Evolutionary conservation across 2,329 filamentous ascomycete species (phyloP).

Genomic region (Colletotrichum plurivorum): DNA sequence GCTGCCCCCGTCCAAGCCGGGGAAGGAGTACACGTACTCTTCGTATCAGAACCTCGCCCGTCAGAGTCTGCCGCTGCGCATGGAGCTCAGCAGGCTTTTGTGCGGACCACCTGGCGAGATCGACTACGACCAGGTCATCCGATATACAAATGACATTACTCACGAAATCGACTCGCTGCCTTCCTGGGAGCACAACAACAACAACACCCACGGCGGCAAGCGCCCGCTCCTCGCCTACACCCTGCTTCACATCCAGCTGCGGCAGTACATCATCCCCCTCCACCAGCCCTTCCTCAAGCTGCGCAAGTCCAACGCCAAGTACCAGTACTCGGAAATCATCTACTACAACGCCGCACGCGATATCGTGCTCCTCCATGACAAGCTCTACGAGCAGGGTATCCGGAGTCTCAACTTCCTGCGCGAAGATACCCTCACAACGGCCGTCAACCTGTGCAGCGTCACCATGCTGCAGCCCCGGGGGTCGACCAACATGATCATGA

Average conservation of each 20-base stretch:
- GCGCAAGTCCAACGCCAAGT: conserved; percentile 71
- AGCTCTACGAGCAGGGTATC: conserved; percentile 71
- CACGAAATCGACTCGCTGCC: conserved; percentile 73
- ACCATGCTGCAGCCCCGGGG: conserved; percentile 72
- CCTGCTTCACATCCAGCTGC: conserved; percentile 71
- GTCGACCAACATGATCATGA: conserved; percentile 74
- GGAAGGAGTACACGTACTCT: conserved; percentile 69
- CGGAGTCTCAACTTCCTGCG: conserved; percentile 72
- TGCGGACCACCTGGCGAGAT: conserved; percentile 68
- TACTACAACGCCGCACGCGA: conserved; percentile 75
- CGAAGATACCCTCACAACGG: conserved; percentile 71
- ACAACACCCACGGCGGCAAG: conserved; percentile 58
- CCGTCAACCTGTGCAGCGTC: conserved; percentile 73
- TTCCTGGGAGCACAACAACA: conserved; percentile 63
- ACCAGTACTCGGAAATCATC: conserved; percentile 74
- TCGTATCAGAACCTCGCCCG: conserved; percentile 72
- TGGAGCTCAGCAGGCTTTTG: conserved; percentile 70
- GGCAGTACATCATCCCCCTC: conserved; percentile 73
- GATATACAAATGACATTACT: conserved; percentile 72
- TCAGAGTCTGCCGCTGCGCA: conserved; percentile 68
- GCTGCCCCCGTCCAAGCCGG: conserved; percentile 65
- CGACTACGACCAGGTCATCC: conserved; percentile 74
- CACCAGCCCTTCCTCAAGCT: conserved; percentile 74
- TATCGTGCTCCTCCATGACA: conserved; percentile 73
- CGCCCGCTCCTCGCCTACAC: conserved; percentile 73